phyloP scores from a whole-genome alignment of 2,329 filamentous ascomycete species.

The Achaetomium macrosporum region DNA sequence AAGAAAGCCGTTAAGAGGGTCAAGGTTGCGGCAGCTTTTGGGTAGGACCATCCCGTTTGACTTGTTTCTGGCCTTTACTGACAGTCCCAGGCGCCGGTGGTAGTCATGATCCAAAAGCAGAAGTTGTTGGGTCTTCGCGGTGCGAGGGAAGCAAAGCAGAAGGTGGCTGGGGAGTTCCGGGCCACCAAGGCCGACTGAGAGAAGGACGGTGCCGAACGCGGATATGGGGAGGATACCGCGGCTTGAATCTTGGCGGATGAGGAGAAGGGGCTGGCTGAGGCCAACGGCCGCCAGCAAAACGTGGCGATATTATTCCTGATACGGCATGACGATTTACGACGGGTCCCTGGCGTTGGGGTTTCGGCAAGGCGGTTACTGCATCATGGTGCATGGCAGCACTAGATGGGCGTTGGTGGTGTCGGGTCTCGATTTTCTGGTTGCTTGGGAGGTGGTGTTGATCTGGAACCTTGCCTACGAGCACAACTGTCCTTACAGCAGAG shows the following conservation, averaged over 20 bases:
- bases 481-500: neutral
- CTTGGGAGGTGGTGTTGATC: neutral
- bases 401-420: neutral
- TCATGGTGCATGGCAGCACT: neutral
- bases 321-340: neutral
- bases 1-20: conserved; percentile 20
- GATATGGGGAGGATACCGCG: too few species aligned
- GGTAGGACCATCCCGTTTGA: conserved; percentile 10
- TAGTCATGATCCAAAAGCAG: too few species aligned
- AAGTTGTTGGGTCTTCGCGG: too few species aligned
- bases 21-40: conserved; percentile 21
- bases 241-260: too few species aligned
- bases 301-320: too few species aligned
- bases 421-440: neutral
- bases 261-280: too few species aligned
- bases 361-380: neutral
- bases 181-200: too few species aligned
- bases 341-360: neutral
- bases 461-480: neutral
- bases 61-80: neutral
- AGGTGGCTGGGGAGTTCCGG: too few species aligned
- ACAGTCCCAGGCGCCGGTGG: conserved; percentile 13
- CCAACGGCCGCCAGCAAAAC: too few species aligned
- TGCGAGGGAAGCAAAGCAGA: too few species aligned
- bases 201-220: too few species aligned